These are phyloP conservation scores for Vigna angularis DNA, from an alignment of 306 rosid species.

Conservation along the genomic window DNA sequence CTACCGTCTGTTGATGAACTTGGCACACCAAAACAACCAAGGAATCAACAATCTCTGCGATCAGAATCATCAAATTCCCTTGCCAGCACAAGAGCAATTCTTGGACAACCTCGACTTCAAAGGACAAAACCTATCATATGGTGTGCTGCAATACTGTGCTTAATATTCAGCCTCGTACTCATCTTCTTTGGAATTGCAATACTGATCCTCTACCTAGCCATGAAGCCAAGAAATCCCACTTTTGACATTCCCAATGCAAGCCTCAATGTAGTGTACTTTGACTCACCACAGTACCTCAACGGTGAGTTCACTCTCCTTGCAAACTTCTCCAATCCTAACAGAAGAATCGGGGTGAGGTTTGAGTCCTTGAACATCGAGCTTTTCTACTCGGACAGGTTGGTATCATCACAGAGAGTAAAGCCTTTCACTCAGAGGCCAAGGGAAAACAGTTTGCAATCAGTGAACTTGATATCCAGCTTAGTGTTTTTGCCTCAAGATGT, in stretches of 20 bases:
- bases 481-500: conserved; percentile 82
- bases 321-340: conserved; percentile 90
- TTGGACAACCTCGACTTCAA: conserved; percentile 52
- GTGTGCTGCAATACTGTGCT: conserved; percentile 74
- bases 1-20: conserved; percentile 56
- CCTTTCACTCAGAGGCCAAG: conserved; percentile 68
- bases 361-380: conserved; percentile 68
- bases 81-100: conserved; percentile 42
- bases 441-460: conserved; percentile 66
- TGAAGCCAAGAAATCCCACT: conserved; percentile 69
- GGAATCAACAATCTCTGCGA: conserved; percentile 35
- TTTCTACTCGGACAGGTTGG: conserved; percentile 74
- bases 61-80: conserved; percentile 33
- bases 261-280: conserved; percentile 79
- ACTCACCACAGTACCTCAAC: conserved; percentile 76
- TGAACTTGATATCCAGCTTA: conserved; percentile 77
- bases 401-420: conserved; percentile 65
- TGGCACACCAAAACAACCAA: conserved; percentile 47
- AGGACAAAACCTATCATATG: conserved; percentile 81
- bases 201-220: conserved; percentile 64
- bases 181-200: conserved; percentile 86
- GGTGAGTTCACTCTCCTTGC: conserved; percentile 79
- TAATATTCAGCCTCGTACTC: conserved; percentile 76
- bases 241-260: conserved; percentile 83
- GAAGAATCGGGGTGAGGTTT: conserved; percentile 63